These are phyloP conservation scores for Leccinum uliginosum DNA, from an alignment of 768 basidiomycete genomes.

Conservation along the genomic window DNA sequence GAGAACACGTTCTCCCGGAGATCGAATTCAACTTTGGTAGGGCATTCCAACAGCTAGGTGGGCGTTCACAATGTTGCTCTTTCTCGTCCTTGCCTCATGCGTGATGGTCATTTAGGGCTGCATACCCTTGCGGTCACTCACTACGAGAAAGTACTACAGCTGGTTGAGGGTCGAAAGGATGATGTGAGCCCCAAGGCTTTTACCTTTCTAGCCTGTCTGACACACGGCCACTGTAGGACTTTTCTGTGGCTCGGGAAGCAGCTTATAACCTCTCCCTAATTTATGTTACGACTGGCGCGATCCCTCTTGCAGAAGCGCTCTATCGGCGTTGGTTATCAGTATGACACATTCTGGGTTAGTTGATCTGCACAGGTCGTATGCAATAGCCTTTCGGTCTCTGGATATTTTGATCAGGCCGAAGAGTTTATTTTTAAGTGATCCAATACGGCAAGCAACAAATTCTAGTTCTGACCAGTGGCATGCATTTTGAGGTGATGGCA, in stretches of 20 bases:
- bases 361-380: not conserved
- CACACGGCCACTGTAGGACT: conserved; percentile 31
- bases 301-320: conserved; percentile 61
- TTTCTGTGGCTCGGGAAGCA: conserved; percentile 64
- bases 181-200: conserved; percentile 26
- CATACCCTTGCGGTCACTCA: conserved; percentile 79
- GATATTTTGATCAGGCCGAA: conserved; percentile 3
- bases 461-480: conserved; percentile 6
- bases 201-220: not conserved
- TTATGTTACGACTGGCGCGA: conserved; percentile 74
- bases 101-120: conserved; percentile 48
- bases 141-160: conserved; percentile 71
- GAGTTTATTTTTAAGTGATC: conserved; percentile 4
- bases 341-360: conserved; percentile 27
- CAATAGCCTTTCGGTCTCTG: conserved; percentile 1
- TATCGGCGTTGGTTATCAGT: conserved; percentile 83
- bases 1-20: conserved; percentile 50
- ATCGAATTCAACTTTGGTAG: conserved; percentile 93
- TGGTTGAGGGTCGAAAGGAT: conserved; percentile 42
- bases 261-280: conserved; percentile 87
- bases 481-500: not conserved
- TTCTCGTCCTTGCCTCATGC: not conserved
- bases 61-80: conserved; percentile 11
- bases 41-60: conserved; percentile 90
- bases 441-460: conserved; percentile 2